Evolutionary conservation across 2,329 filamentous ascomycete species (phyloP).

Genomic region (Aureobasidium sp.): DNA sequence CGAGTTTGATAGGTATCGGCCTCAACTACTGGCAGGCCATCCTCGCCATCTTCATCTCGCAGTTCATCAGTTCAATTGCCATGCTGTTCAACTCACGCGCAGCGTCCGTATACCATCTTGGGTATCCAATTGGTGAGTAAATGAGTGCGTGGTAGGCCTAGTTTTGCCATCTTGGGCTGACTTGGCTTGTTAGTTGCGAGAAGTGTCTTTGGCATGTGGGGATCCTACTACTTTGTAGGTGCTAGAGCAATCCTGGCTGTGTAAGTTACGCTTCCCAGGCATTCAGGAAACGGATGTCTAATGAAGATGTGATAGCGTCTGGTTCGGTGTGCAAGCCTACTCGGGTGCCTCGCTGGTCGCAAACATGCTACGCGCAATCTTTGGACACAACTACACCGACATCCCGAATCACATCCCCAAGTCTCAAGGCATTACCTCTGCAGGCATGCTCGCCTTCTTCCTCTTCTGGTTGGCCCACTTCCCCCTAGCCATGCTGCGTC

Average conservation of each 20-base stretch:
- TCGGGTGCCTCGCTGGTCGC: slow-evolving; percentile 21
- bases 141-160: too few relatives aligned
- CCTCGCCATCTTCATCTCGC: slow-evolving; percentile 37
- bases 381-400: slow-evolving; percentile 28
- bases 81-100: slow-evolving; percentile 40
- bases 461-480: slow-evolving; percentile 25
- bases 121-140: slow-evolving; percentile 28
- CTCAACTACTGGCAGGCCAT: slow-evolving; percentile 40
- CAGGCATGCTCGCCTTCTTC: slow-evolving; percentile 29
- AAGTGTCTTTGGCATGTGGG: slow-evolving; percentile 36
- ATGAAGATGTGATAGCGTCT: not conserved
- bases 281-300: not conserved
- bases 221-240: slow-evolving; percentile 36
- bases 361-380: slow-evolving; percentile 26
- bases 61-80: slow-evolving; percentile 35
- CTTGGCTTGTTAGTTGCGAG: slow-evolving; percentile 21
- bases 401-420: slow-evolving; percentile 30
- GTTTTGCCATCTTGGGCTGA: too few relatives aligned
- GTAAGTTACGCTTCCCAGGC: not conserved
- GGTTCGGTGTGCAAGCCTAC: slow-evolving; percentile 17
- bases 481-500: slow-evolving; percentile 35
- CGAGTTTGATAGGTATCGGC: slow-evolving; percentile 34
- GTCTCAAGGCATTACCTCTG: slow-evolving; percentile 33
- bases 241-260: slow-evolving; percentile 34
- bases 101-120: slow-evolving; percentile 37